Evolutionary conservation across 805 yeast genomes (phyloP), one percentile per base, ranked within the genome.

Genomic region (Wickerhamiella cacticola): DNA sequence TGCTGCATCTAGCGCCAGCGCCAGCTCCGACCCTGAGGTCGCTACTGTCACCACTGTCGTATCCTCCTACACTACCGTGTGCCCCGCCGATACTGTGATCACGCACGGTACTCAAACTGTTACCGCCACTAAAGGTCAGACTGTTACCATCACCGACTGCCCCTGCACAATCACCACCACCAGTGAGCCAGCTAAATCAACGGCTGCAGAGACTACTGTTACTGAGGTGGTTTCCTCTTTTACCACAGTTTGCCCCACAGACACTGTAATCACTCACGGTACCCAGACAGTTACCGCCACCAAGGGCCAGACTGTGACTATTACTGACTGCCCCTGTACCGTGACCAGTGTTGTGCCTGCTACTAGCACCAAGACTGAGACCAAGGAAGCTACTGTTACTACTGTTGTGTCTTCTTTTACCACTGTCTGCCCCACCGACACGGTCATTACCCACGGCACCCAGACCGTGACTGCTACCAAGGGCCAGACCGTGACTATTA

Each of bases 261-360:
- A 24, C 3, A 48, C 49, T 13, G 39, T 45, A 7, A 15, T 49
- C 22, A 28, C 36, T 22, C 47, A 36, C 24, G 24, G 23, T 9
- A 24, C 36, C 23, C 15, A 31, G 31, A 48, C 48, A 2, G 41
- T 35, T 16, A 45, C 48, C n/a, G 51, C 40, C 5, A 40, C 43
- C 15, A 46, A 43, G 47, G 55, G 31, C 25, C 28, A 26, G 7
- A 40, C 33, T 5, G 43, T 40, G 16, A 40, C 43, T 15, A 16
- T 40, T 5, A 40, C 43, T 7, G 33, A 40, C 33, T 40, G 43
- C 44, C 56, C 58, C 9, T 53, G 56, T 46, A 53, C 55, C 16
- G 12, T 49, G 2, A 50, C 46, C 29, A 40, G 41, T 29, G 19
- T 46, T 29, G 28, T 34, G 23, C 41, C 49, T n/a, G 47, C 35